These are phyloP conservation scores for Aspergillus cavernicola DNA, from an alignment of 495 filamentous ascomycete genomes.

Conservation along the genomic window DNA sequence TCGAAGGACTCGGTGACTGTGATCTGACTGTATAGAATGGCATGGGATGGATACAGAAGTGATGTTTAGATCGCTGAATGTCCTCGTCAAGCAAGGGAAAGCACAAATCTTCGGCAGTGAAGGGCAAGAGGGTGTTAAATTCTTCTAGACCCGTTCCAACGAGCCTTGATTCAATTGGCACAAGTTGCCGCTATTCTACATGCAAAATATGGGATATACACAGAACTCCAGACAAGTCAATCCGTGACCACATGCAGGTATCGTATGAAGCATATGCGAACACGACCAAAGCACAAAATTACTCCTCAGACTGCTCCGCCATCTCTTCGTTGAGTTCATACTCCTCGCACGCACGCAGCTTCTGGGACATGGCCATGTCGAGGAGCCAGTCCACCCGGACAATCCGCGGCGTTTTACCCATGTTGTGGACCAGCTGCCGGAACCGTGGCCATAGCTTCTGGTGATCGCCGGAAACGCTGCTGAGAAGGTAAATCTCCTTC, in stretches of 20 bases:
- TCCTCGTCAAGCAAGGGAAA: slow-evolving; percentile 83
- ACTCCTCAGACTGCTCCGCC: slow-evolving; percentile 26
- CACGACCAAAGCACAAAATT: slow-evolving; percentile 2
- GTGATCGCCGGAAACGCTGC: slow-evolving; percentile 59
- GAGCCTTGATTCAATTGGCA: background rate
- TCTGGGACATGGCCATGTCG: slow-evolving; percentile 82
- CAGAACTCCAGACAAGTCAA: slow-evolving; percentile 7
- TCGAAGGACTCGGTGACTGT: too few relatives aligned
- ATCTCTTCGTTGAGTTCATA: slow-evolving; percentile 51
- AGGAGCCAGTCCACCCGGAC: slow-evolving; percentile 85
- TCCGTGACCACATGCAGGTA: slow-evolving; percentile 1
- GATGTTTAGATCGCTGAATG: slow-evolving; percentile 69
- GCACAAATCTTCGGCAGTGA: slow-evolving; percentile 89
- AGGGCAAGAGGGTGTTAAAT: slow-evolving; percentile 88
- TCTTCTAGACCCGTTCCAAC: slow-evolving; percentile 61
- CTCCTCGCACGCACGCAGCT: slow-evolving; percentile 57
- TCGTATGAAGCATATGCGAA: background rate
- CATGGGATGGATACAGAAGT: slow-evolving; percentile 81
- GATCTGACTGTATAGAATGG: slow-evolving; percentile 62
- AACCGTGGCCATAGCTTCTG: slow-evolving; percentile 76
- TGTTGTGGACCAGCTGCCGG: slow-evolving; percentile 65
- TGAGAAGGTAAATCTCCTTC: slow-evolving; percentile 76
- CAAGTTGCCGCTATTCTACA: slow-evolving; percentile 9
- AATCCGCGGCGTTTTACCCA: slow-evolving; percentile 69
- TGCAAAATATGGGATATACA: slow-evolving; percentile 13